Conservation (phyloP, 805 yeast genomes). For the Clavispora phyllophila region DNA sequence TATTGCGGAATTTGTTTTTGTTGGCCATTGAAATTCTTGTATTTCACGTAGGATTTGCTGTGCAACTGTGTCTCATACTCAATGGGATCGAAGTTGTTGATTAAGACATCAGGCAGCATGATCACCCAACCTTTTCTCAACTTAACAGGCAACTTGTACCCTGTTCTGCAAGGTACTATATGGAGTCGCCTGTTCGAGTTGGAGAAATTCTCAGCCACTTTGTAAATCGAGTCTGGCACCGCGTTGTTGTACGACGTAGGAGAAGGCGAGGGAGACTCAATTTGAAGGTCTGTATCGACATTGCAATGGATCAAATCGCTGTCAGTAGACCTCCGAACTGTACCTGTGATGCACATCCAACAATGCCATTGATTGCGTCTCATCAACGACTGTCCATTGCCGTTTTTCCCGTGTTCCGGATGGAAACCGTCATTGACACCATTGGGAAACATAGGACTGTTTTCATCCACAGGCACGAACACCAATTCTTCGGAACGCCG, state of each 20-base stretch:
- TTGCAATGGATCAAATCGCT: constrained; percentile 85
- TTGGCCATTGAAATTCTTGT: constrained; percentile 11
- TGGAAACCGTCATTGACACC: constrained; percentile 34
- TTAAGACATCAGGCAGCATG: constrained; percentile 74
- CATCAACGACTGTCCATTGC: constrained; percentile 35
- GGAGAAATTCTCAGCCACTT: constrained; percentile 83
- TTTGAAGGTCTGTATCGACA: constrained; percentile 80
- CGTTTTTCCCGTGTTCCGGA: constrained; percentile 5
- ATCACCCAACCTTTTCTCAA: constrained; percentile 89
- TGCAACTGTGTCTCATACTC: constrained; percentile 28
- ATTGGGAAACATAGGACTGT: constrained; percentile 60
- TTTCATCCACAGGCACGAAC: constrained; percentile 64
- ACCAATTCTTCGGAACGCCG: constrained; percentile 88
- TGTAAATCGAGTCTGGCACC: constrained; percentile 69
- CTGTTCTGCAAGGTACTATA: constrained; percentile 72
- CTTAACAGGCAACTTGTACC: constrained; percentile 56
- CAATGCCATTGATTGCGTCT: constrained; percentile 91
- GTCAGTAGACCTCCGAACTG: constrained; percentile 82
- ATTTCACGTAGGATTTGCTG: constrained; percentile 26
- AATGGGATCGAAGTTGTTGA: constrained; percentile 56
- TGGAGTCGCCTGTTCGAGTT: constrained; percentile 79
- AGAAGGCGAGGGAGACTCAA: constrained; percentile 39
- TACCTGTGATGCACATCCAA: constrained; percentile 96
- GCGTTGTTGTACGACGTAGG: constrained; percentile 15
- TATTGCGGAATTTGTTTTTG: constrained; percentile 40